Conservation (phyloP, 768 basidiomycete genomes). For the Tephrocybe sp. region DNA sequence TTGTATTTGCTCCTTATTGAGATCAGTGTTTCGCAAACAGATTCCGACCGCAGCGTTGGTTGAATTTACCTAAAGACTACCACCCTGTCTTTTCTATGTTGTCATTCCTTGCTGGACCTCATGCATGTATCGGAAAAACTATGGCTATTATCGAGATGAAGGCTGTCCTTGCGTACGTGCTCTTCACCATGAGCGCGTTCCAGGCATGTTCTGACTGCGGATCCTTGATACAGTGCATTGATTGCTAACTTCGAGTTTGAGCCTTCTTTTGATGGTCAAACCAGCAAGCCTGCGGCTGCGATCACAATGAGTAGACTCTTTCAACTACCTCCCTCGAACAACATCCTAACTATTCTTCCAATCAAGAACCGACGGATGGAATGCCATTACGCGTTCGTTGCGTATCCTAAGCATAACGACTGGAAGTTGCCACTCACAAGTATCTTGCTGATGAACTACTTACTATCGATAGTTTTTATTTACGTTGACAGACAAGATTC, state of each 20-base stretch:
- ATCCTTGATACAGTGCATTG: not conserved
- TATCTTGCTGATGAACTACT: too few relatives aligned
- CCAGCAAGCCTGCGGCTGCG: slow-evolving; percentile 40
- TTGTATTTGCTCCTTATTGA: not conserved
- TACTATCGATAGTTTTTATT: too few relatives aligned
- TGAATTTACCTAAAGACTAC: slow-evolving; percentile 34
- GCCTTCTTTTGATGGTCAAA: slow-evolving; percentile 39
- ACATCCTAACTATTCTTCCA: not conserved
- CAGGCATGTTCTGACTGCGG: slow-evolving; percentile 24
- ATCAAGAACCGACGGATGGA: slow-evolving; percentile 15
- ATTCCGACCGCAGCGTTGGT: slow-evolving; percentile 49
- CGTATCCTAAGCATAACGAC: not conserved
- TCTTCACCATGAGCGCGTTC: not conserved
- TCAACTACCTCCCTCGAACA: not conserved
- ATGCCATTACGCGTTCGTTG: slow-evolving; percentile 16
- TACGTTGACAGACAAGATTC: too few relatives aligned
- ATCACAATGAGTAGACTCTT: slow-evolving; percentile 45
- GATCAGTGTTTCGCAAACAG: slow-evolving; percentile 19
- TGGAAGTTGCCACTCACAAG: not conserved
- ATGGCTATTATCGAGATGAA: slow-evolving; percentile 48
- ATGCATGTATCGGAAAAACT: slow-evolving; percentile 43
- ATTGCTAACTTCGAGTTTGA: slow-evolving; percentile 45
- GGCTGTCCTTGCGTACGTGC: slow-evolving; percentile 33
- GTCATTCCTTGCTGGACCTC: slow-evolving; percentile 43
- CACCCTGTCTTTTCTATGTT: slow-evolving; percentile 35